These are phyloP conservation scores for Zanthoxylum bungeanum DNA, from an alignment of 345 rosid genomes.

Conservation along the genomic window DNA sequence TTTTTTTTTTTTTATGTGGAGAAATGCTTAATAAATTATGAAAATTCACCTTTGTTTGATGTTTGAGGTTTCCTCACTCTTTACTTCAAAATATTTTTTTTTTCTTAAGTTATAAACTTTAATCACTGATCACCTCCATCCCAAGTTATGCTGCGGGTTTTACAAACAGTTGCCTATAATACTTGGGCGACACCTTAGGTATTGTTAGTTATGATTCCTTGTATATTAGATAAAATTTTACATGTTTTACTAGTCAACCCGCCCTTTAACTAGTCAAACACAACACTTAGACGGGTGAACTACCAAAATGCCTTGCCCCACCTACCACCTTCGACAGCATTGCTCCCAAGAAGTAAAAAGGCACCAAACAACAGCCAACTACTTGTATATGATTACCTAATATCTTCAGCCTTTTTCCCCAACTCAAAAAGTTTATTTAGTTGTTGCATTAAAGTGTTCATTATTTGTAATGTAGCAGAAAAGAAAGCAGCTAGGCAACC, in stretches of 20 bases:
- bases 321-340: too few species aligned
- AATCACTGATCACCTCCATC: constrained; percentile 9
- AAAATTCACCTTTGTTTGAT: background rate
- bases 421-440: background rate
- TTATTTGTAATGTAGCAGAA: constrained; percentile 46
- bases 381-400: constrained; percentile 6
- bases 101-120: background rate
- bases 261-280: too few species aligned
- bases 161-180: too few species aligned
- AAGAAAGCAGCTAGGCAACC: constrained; percentile 57
- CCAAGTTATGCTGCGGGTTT: too few species aligned
- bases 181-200: too few species aligned
- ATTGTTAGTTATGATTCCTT: too few species aligned
- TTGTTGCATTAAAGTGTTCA: constrained; percentile 13
- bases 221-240: too few species aligned
- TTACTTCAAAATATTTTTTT: background rate
- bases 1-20: background rate
- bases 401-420: constrained; percentile 18
- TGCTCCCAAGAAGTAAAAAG: background rate
- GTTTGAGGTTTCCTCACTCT: background rate
- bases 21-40: background rate
- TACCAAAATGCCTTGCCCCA: too few species aligned
- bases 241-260: too few species aligned
- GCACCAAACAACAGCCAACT: constrained; percentile 3
- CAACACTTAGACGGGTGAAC: too few species aligned